phyloP scores from a whole-genome alignment of 1,139 yeast species.

The Hyphopichia pseudoburtonii region DNA sequence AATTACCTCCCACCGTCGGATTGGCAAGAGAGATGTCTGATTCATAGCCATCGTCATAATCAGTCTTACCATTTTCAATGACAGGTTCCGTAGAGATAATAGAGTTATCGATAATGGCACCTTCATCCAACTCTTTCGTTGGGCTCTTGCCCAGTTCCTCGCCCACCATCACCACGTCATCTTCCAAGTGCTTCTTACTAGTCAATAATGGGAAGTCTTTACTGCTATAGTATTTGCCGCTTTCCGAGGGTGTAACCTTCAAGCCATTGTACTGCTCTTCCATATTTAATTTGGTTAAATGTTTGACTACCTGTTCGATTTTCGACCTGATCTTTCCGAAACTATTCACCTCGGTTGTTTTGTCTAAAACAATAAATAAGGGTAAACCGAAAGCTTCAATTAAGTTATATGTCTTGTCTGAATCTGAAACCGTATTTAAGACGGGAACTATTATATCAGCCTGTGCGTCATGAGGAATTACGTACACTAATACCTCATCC shows the following conservation, averaged over 20 bases:
- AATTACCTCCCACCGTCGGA: conserved; percentile 49
- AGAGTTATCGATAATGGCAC: background rate
- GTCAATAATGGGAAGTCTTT: conserved; percentile 36
- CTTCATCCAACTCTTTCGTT: background rate
- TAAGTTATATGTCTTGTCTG: conserved; percentile 36
- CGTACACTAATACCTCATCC: conserved; percentile 72
- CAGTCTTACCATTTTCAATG: conserved; percentile 6
- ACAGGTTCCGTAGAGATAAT: background rate
- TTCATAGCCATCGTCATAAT: conserved; percentile 31
- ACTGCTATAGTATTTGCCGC: conserved; percentile 23
- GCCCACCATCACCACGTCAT: conserved; percentile 9
- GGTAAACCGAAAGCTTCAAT: conserved; percentile 66
- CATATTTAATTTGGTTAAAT: conserved; percentile 26
- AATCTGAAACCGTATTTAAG: conserved; percentile 51
- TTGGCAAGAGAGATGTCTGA: conserved; percentile 54
- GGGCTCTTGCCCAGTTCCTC: conserved; percentile 10
- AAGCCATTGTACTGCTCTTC: conserved; percentile 20
- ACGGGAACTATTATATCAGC: conserved; percentile 67
- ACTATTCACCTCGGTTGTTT: conserved; percentile 44
- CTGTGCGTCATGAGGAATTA: conserved; percentile 48
- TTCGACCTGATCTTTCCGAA: conserved; percentile 58
- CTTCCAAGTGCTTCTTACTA: conserved; percentile 4
- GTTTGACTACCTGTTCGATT: conserved; percentile 39
- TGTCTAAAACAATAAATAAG: conserved; percentile 59
- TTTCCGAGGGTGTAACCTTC: conserved; percentile 11